Evolutionary conservation across 495 filamentous ascomycete genomes (phyloP).

Genomic region (Podospora fimiseda): DNA sequence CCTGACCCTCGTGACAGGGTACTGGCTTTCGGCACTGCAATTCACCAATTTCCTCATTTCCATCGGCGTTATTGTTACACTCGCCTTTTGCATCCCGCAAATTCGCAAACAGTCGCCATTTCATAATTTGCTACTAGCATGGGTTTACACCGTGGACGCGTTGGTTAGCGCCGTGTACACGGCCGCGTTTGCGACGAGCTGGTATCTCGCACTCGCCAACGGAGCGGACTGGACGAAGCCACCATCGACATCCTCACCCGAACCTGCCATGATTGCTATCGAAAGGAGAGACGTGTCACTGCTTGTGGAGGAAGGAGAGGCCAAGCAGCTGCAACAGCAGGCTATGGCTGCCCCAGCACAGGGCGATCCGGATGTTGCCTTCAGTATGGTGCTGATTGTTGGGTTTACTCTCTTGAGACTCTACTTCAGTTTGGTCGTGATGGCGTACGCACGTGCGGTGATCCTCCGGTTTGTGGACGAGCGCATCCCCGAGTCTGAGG

Average conservation of each 20-base stretch:
- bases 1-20: conserved; percentile 74
- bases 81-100: conserved; percentile 59
- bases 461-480: conserved; percentile 55
- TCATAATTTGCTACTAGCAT: conserved; percentile 63
- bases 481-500: conserved; percentile 30
- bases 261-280: neutral
- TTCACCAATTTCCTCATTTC: conserved; percentile 81
- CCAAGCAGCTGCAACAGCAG: conserved; percentile 2
- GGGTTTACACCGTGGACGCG: conserved; percentile 73
- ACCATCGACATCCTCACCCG: neutral
- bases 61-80: conserved; percentile 55
- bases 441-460: conserved; percentile 69
- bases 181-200: conserved; percentile 67
- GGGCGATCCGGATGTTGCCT: conserved; percentile 62
- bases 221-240: neutral
- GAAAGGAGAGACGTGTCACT: neutral
- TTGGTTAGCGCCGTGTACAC: conserved; percentile 73
- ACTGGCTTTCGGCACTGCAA: conserved; percentile 54
- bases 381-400: conserved; percentile 66
- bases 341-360: conserved; percentile 33
- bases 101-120: conserved; percentile 64
- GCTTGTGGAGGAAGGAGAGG: conserved; percentile 18
- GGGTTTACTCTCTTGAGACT: conserved; percentile 63
- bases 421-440: conserved; percentile 74
- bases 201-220: conserved; percentile 57